Evolutionary conservation across 202 grass and related monocot species (phyloP).

Genomic region (Schoenoplectus triqueter): DNA sequence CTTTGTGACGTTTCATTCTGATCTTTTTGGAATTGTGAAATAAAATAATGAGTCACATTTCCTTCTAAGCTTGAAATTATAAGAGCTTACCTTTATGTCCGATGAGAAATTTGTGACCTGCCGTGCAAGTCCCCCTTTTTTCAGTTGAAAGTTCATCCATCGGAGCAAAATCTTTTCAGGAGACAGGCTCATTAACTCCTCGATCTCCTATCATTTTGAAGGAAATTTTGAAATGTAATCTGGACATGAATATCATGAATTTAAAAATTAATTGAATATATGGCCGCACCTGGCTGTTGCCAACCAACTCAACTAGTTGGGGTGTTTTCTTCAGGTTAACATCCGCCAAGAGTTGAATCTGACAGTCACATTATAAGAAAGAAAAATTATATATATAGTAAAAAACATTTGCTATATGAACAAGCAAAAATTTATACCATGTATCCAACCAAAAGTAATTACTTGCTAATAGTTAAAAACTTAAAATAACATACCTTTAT

Average conservation of each 20-base stretch:
- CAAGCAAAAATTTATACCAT: slow-evolving; percentile 15
- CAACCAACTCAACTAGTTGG: slow-evolving; percentile 81
- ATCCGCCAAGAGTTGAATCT: slow-evolving; percentile 98
- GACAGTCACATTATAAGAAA: slow-evolving; percentile 24
- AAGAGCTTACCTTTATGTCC: slow-evolving; percentile 74
- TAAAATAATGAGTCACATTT: neutral
- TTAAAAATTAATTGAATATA: neutral
- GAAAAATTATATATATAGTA: slow-evolving; percentile 9
- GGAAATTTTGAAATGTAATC: neutral
- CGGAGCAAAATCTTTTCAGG: slow-evolving; percentile 95
- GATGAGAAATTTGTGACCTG: slow-evolving; percentile 86
- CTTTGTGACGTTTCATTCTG: neutral
- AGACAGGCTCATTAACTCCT: slow-evolving; percentile 87
- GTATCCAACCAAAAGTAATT: neutral
- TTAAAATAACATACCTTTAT: slow-evolving; percentile 64
- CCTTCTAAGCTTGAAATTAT: slow-evolving; percentile 8
- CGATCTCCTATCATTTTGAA: slow-evolving; percentile 61
- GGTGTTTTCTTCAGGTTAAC: slow-evolving; percentile 95
- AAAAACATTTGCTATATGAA: slow-evolving; percentile 8
- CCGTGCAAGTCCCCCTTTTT: slow-evolving; percentile 73
- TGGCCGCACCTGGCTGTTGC: slow-evolving; percentile 66
- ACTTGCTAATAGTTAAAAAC: neutral
- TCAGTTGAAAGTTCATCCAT: slow-evolving; percentile 98
- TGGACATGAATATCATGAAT: neutral
- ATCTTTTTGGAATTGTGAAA: neutral